Percentiles rank a stretch among this genome's conserved stretches.
phyloP scores from a whole-genome alignment of 805 yeast genomes.

The Sugiyamaella lignohabitans region DNA sequence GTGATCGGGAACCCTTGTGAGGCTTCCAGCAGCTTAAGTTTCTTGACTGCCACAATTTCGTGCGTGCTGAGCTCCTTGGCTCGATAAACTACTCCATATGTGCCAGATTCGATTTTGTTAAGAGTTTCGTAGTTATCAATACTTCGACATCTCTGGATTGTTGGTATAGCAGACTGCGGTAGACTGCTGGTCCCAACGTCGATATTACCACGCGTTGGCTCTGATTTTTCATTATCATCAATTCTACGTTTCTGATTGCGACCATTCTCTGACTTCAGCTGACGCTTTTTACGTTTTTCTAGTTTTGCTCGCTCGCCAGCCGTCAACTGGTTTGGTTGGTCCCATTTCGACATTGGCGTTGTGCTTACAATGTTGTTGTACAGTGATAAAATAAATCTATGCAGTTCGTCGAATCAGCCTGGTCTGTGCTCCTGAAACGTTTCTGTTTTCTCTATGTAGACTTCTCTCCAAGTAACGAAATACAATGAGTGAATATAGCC shows the following conservation, averaged over 20 bases:
- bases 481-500: too few species aligned
- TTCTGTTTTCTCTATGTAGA: too few species aligned
- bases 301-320: not conserved
- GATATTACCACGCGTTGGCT: too few species aligned
- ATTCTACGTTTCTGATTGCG: not conserved
- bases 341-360: not conserved
- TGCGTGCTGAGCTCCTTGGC: slow-evolving; percentile 42
- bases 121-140: slow-evolving; percentile 22
- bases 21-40: slow-evolving; percentile 41
- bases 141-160: slow-evolving; percentile 5
- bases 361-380: too few species aligned
- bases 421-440: too few species aligned
- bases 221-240: not conserved
- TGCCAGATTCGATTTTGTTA: slow-evolving; percentile 31
- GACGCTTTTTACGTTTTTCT: not conserved
- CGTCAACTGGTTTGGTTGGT: slow-evolving; percentile 2
- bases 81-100: slow-evolving; percentile 53
- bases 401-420: too few species aligned
- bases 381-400: too few species aligned
- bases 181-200: not conserved
- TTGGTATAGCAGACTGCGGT: not conserved
- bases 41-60: slow-evolving; percentile 53
- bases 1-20: slow-evolving; percentile 59
- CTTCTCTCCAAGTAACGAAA: too few species aligned
- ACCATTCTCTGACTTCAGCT: not conserved